Base-by-base conservation (phyloP, 495 filamentous ascomycete species). In the Annulohypoxylon stygium region DNA sequence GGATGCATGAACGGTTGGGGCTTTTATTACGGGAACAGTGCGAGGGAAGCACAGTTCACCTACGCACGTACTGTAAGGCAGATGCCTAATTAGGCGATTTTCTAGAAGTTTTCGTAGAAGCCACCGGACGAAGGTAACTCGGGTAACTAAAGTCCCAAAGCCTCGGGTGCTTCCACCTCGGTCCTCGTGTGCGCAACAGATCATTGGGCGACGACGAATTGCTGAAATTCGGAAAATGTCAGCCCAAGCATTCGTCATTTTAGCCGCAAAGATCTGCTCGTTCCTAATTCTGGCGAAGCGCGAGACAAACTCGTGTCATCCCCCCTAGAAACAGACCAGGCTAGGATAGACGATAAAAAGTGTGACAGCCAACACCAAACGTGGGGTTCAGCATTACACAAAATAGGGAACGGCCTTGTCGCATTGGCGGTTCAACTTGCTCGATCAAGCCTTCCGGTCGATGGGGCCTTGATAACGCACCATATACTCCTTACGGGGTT, bases 81-180 rank as follows among this genome's bases (percentile, higher is more conserved):
- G 45, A 30, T 48, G 43, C 16, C 58, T 48, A 50, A 67, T 39
- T 59, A 45, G 58, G 69, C 55, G 61, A 67, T 45, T 67, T 76
- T 78, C 74, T 77, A 74, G 74, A 78, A 78, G 53, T 61, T 65
- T 20, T 67, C 39, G 64, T 73, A 64, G 74, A 76, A 78, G 62
- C 50, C 48, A 36, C 36, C 18, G 57, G 37, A 39, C 36, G 57
- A 60, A 60, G 57, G 57, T 59, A 61, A 75, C 55, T 64, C 50
- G 57, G 25, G 55, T 64, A 76, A 51, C 54, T 75, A 67, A 64
- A 69, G 69, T 73, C 70, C 71, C 70, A 60, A 73, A 47, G 62
- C 59, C 48, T 71, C 69, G 70, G 71, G 66, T 68, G 67, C 67
- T 64, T 71, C 67, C 62, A 70, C 50, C 57, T 70, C 34, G 58